Evolutionary conservation across 768 basidiomycete genomes (phyloP).

Genomic region (Botryobasidium botryosum): DNA sequence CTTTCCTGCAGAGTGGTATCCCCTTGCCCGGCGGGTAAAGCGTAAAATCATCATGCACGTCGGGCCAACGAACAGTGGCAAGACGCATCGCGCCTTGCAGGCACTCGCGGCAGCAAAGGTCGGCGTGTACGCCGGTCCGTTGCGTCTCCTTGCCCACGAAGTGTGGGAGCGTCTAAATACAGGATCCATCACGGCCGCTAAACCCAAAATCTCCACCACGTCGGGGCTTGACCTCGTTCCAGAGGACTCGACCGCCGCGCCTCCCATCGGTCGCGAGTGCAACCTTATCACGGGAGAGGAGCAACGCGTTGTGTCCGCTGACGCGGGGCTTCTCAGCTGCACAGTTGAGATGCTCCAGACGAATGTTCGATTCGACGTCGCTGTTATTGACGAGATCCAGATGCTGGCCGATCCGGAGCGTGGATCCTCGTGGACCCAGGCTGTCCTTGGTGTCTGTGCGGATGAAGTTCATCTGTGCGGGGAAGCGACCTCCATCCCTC

Average conservation of each 20-base stretch:
- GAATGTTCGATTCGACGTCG: slow-evolving; percentile 42
- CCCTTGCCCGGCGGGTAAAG: slow-evolving; percentile 37
- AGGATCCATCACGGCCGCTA: slow-evolving; percentile 64
- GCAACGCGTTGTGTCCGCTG: slow-evolving; percentile 42
- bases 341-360: slow-evolving; percentile 83
- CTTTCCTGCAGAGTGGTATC: slow-evolving; percentile 12
- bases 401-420: slow-evolving; percentile 71
- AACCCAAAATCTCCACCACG: neutral
- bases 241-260: slow-evolving; percentile 23
- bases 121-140: slow-evolving; percentile 81
- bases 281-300: slow-evolving; percentile 92
- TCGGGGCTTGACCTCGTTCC: slow-evolving; percentile 21
- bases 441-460: slow-evolving; percentile 59
- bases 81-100: slow-evolving; percentile 84
- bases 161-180: slow-evolving; percentile 82
- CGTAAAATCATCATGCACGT: slow-evolving; percentile 88
- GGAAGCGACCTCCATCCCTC: slow-evolving; percentile 75
- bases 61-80: slow-evolving; percentile 94
- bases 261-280: slow-evolving; percentile 43
- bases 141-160: slow-evolving; percentile 87
- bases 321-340: slow-evolving; percentile 49
- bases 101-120: slow-evolving; percentile 57
- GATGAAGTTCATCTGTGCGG: slow-evolving; percentile 88
- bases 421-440: slow-evolving; percentile 68
- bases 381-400: slow-evolving; percentile 94